These are phyloP conservation scores for Ambrosia hybrid DNA, from an alignment of 140 eudicot genomes.

Conservation along the genomic window DNA sequence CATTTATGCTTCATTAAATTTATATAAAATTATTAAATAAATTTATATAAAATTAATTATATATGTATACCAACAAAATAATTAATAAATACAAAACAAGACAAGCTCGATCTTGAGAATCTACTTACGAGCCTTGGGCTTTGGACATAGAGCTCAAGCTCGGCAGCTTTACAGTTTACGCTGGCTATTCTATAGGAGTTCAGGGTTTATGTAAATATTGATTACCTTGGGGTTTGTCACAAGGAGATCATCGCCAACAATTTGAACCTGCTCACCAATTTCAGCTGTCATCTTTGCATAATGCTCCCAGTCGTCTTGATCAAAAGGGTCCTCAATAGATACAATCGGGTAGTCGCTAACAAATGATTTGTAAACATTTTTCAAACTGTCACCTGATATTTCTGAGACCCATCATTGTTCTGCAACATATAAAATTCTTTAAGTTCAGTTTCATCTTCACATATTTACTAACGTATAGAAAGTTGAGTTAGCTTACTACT, in stretches of 20 bases:
- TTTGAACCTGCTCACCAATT: slow-evolving; percentile 46
- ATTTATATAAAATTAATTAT: too few relatives aligned
- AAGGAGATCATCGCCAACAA: slow-evolving; percentile 50
- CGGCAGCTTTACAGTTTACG: too few relatives aligned
- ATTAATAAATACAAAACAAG: too few relatives aligned
- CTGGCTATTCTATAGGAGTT: not conserved
- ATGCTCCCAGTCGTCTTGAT: slow-evolving; percentile 67
- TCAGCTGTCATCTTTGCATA: slow-evolving; percentile 57
- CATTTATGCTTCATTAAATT: too few relatives aligned
- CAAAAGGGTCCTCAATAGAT: slow-evolving; percentile 58
- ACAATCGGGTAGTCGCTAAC: slow-evolving; percentile 48
- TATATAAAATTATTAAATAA: too few relatives aligned
- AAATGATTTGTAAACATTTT: slow-evolving; percentile 44
- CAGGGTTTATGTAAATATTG: not conserved
- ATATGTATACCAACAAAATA: too few relatives aligned
- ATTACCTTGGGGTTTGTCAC: slow-evolving; percentile 56
- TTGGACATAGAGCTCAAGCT: too few relatives aligned
- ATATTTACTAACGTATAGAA: too few relatives aligned
- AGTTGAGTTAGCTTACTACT: not conserved
- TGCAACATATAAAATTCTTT: slow-evolving; percentile 18
- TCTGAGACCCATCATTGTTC: slow-evolving; percentile 54
- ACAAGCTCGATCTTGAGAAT: too few relatives aligned
- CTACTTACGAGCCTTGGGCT: too few relatives aligned
- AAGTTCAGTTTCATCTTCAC: not conserved
- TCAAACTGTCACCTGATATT: slow-evolving; percentile 45